Percentiles rank a stretch among this genome's conserved stretches.
These are phyloP conservation scores for Coffea eugenioides DNA, from an alignment of 257 asterid species.

Conservation along the genomic window DNA sequence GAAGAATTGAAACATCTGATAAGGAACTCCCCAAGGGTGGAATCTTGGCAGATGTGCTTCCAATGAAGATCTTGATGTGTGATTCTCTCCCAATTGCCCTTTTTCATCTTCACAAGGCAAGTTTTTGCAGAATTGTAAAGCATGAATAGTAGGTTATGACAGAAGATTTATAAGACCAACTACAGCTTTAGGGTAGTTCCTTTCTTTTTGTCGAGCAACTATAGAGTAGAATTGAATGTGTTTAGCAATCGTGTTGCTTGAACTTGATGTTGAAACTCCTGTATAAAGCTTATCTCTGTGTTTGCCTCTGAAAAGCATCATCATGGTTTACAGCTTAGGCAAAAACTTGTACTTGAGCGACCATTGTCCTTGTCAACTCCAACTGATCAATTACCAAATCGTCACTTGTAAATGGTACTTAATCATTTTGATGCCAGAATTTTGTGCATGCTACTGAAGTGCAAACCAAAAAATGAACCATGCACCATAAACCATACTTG, in stretches of 20 bases:
- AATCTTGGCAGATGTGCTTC: neutral
- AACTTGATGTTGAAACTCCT: neutral
- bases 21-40: neutral
- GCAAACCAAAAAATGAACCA: too few species aligned
- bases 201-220: neutral
- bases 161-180: neutral
- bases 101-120: neutral
- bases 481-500: too few species aligned
- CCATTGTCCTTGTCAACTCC: neutral
- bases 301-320: neutral
- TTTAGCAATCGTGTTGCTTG: neutral
- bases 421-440: neutral
- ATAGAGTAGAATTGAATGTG: neutral
- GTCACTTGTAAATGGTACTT: neutral
- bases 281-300: neutral
- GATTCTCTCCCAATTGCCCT: neutral
- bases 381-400: neutral
- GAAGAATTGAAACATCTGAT: neutral
- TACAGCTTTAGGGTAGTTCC: neutral
- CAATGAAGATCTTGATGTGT: neutral
- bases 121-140: neutral
- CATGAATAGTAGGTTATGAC: slow-evolving; percentile 1
- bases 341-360: too few species aligned
- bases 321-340: too few species aligned
- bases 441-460: neutral